A percentile compares a stretch with the other conserved stretches of the same genome.
phyloP scores from a whole-genome alignment of 1,139 yeast genomes.

The Suhomyces yuchorum region DNA sequence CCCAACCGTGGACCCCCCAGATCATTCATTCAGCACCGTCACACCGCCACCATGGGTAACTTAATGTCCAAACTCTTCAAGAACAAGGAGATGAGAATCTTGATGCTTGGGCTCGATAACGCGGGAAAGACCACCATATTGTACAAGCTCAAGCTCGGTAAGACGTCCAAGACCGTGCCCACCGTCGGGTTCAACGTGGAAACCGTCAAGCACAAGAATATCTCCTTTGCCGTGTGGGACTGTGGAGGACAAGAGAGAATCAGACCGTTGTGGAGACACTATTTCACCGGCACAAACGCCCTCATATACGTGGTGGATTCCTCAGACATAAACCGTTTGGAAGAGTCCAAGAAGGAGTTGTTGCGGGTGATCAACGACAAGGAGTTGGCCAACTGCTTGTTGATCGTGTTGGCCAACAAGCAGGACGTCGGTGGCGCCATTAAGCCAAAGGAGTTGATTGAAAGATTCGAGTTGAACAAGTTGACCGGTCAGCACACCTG shows the following conservation, averaged over 20 bases:
- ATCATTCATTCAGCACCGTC: not conserved
- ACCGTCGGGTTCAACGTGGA: constrained; percentile 96
- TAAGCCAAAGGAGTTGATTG: constrained; percentile 67
- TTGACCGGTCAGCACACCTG: constrained; percentile 62
- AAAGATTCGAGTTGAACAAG: constrained; percentile 54
- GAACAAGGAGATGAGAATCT: constrained; percentile 60
- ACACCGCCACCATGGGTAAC: constrained; percentile 16
- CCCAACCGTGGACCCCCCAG: not conserved
- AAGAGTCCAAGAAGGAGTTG: constrained; percentile 78
- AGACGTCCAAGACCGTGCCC: constrained; percentile 81
- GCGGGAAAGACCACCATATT: constrained; percentile 88
- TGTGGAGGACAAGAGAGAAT: constrained; percentile 95
- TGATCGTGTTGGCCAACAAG: constrained; percentile 87
- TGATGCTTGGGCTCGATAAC: constrained; percentile 90
- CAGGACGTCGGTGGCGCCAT: constrained; percentile 73
- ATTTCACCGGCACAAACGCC: constrained; percentile 93
- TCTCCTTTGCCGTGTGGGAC: constrained; percentile 94
- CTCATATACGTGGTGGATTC: constrained; percentile 89
- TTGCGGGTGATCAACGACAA: constrained; percentile 75
- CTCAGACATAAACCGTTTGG: constrained; percentile 68
- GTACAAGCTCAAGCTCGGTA: constrained; percentile 72
- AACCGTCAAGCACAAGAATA: constrained; percentile 83
- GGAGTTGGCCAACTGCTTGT: constrained; percentile 76
- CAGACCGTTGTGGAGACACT: constrained; percentile 93
- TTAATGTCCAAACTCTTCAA: constrained; percentile 41